Conservation (phyloP, 2,329 filamentous ascomycete genomes). For the Pezicula radicicola region DNA sequence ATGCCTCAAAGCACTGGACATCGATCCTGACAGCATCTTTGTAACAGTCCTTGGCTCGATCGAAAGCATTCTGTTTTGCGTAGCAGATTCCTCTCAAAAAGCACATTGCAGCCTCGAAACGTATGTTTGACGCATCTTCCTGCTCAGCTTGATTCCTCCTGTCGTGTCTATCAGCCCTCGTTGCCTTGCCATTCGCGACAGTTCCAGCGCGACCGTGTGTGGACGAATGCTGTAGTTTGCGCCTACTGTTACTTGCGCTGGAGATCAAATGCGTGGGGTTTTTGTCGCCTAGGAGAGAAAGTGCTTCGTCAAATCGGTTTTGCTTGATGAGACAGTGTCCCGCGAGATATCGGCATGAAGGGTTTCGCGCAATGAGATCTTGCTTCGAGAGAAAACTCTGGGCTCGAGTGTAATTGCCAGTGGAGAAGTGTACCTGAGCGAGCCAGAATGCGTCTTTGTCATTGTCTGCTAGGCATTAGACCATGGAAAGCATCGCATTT, state of each 20-base stretch:
- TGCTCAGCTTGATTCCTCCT: slow-evolving; percentile 30
- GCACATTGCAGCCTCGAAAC: slow-evolving; percentile 96
- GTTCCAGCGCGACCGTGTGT: slow-evolving; percentile 47
- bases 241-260: slow-evolving; percentile 57
- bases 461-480: slow-evolving; percentile 59
- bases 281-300: slow-evolving; percentile 82
- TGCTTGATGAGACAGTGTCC: slow-evolving; percentile 95
- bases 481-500: not conserved
- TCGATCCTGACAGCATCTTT: slow-evolving; percentile 96
- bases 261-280: slow-evolving; percentile 88
- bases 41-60: slow-evolving; percentile 96
- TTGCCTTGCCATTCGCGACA: slow-evolving; percentile 41
- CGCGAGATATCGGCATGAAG: slow-evolving; percentile 87
- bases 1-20: slow-evolving; percentile 96
- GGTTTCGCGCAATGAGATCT: slow-evolving; percentile 76
- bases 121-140: slow-evolving; percentile 72
- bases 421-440: slow-evolving; percentile 95
- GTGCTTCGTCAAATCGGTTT: slow-evolving; percentile 82
- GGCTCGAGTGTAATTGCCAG: slow-evolving; percentile 90
- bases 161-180: slow-evolving; percentile 21
- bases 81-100: slow-evolving; percentile 91
- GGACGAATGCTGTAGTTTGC: slow-evolving; percentile 69
- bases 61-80: slow-evolving; percentile 95
- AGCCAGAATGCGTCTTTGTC: slow-evolving; percentile 96
- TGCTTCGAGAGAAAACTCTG: slow-evolving; percentile 81